Conservation (phyloP, 164 flowering plant species). For the Hamamelis virginiana region DNA sequence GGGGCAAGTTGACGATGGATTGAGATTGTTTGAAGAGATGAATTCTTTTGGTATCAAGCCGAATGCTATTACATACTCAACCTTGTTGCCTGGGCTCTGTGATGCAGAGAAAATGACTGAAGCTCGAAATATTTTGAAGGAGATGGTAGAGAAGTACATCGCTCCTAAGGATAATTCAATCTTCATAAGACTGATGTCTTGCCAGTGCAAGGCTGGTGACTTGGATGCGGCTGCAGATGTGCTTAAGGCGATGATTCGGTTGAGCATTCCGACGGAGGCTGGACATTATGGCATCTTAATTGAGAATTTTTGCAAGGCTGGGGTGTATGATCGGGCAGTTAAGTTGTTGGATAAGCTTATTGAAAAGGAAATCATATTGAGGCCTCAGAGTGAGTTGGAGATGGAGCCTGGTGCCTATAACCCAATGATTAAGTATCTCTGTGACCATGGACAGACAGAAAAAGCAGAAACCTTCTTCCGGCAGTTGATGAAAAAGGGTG, state of each 20-base stretch:
- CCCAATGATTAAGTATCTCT: conserved; percentile 67
- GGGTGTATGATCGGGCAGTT: conserved; percentile 58
- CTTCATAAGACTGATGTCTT: conserved; percentile 53
- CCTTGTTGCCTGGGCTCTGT: conserved; percentile 84
- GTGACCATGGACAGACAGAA: conserved; percentile 60
- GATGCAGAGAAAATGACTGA: conserved; percentile 74
- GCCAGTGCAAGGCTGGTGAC: conserved; percentile 61
- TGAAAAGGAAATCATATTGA: conserved; percentile 69
- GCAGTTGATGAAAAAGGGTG: conserved; percentile 82
- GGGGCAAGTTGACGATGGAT: conserved; percentile 67
- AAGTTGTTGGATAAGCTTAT: conserved; percentile 70
- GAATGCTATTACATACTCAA: conserved; percentile 62
- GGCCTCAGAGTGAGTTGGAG: conserved; percentile 48
- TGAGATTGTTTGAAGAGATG: conserved; percentile 79
- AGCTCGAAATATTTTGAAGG: conserved; percentile 51
- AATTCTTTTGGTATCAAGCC: conserved; percentile 57
- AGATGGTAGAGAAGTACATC: conserved; percentile 65
- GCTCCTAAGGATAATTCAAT: conserved; percentile 73
- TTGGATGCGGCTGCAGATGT: conserved; percentile 77
- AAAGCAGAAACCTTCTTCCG: conserved; percentile 71
- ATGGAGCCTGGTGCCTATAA: conserved; percentile 75
- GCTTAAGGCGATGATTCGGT: conserved; percentile 67
- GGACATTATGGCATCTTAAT: conserved; percentile 89
- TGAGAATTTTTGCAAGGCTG: conserved; percentile 65
- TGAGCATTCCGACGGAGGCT: conserved; percentile 76